phyloP scores from a whole-genome alignment of 2,329 filamentous ascomycete genomes.

The Alternaria sp. region DNA sequence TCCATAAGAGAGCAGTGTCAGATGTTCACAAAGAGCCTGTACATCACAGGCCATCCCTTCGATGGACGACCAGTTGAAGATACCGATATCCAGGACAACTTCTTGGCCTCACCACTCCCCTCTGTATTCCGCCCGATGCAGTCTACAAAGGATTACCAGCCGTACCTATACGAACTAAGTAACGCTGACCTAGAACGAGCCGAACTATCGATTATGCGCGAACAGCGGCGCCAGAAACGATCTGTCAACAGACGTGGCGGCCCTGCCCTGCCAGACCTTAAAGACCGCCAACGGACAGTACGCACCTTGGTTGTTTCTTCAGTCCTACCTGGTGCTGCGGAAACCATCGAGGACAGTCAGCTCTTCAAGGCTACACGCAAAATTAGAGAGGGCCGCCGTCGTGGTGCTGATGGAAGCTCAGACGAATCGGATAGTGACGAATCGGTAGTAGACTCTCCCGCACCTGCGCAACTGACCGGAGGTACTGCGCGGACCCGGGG shows the following conservation, averaged over 20 bases:
- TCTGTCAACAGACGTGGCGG: constrained; percentile 94
- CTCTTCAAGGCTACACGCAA: constrained; percentile 73
- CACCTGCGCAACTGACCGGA: constrained; percentile 69
- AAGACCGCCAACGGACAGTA: constrained; percentile 91
- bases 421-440: constrained; percentile 94
- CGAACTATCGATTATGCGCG: constrained; percentile 90
- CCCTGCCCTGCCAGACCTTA: constrained; percentile 92
- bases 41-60: constrained; percentile 92
- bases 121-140: constrained; percentile 89
- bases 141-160: constrained; percentile 91
- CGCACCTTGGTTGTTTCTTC: constrained; percentile 91
- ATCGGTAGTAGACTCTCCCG: constrained; percentile 85
- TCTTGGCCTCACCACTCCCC: constrained; percentile 83
- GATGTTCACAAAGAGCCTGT: constrained; percentile 91
- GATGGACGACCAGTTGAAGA: constrained; percentile 94
- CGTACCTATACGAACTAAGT: constrained; percentile 92
- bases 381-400: constrained; percentile 62
- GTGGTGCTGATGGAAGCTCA: constrained; percentile 74
- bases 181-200: constrained; percentile 89
- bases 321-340: constrained; percentile 85
- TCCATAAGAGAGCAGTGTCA: constrained; percentile 96
- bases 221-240: constrained; percentile 92
- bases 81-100: constrained; percentile 83
- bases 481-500: constrained; percentile 86
- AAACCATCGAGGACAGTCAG: constrained; percentile 81